Conservation (phyloP, 1,284 basidiomycete genomes). For the Austroboletus rostrupii region DNA sequence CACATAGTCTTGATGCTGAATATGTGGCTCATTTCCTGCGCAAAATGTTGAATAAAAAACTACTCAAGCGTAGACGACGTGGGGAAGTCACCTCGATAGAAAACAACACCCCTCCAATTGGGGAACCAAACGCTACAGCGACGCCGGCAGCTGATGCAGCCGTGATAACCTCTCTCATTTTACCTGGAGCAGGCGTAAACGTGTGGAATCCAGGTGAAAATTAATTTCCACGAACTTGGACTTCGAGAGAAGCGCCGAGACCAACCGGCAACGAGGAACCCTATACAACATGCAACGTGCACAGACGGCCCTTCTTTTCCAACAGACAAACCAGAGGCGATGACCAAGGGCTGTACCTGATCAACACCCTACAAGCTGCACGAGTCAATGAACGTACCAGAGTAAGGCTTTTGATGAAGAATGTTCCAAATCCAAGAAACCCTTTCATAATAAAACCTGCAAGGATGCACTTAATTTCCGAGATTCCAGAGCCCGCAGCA, state of each 20-base stretch:
- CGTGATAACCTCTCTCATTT: slow-evolving; percentile 93
- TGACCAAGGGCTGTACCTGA: slow-evolving; percentile 78
- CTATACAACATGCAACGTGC: slow-evolving; percentile 94
- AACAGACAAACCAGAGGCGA: slow-evolving; percentile 94
- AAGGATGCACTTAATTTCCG: slow-evolving; percentile 98
- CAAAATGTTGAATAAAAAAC: slow-evolving; percentile 4
- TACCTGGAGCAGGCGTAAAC: slow-evolving; percentile 50
- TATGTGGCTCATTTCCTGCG: slow-evolving; percentile 95
- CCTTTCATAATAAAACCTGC: slow-evolving; percentile 97
- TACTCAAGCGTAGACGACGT: neutral
- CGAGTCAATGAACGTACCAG: slow-evolving; percentile 52
- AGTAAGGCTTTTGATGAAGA: slow-evolving; percentile 88
- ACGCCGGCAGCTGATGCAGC: slow-evolving; percentile 97
- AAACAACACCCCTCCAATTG: slow-evolving; percentile 96
- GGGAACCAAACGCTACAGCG: slow-evolving; percentile 95
- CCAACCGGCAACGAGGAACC: slow-evolving; percentile 79
- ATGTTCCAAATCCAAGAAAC: slow-evolving; percentile 86
- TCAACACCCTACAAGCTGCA: slow-evolving; percentile 4
- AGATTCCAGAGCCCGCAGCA: slow-evolving; percentile 96
- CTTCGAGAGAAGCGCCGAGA: slow-evolving; percentile 84
- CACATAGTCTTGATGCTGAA: slow-evolving; percentile 99
- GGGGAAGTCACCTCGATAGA: slow-evolving; percentile 61
- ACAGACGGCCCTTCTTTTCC: slow-evolving; percentile 99
- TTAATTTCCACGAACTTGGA: slow-evolving; percentile 59
- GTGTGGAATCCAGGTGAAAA: slow-evolving; percentile 2